phyloP scores from a whole-genome alignment of 2,329 filamentous ascomycete genomes.

The Epichloe sp. region DNA sequence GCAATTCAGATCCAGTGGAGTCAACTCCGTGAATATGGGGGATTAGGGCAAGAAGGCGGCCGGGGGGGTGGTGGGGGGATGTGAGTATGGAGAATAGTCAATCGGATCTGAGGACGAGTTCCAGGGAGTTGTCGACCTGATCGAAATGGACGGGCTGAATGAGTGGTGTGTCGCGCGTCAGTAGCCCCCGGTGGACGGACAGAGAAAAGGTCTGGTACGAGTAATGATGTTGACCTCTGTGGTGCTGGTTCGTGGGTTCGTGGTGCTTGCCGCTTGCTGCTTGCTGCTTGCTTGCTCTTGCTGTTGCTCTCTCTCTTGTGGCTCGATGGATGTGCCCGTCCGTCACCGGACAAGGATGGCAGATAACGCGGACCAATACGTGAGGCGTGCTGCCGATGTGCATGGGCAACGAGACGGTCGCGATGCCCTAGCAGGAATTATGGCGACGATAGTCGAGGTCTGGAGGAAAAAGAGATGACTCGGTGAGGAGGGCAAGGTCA shows the following conservation, averaged over 20 bases:
- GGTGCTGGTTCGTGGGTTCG: background rate
- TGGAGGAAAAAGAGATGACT: slow-evolving; percentile 25
- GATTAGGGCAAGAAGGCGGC: slow-evolving; percentile 8
- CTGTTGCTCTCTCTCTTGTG: background rate
- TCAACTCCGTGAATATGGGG: background rate
- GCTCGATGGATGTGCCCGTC: slow-evolving; percentile 1
- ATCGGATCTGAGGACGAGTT: too few relatives aligned
- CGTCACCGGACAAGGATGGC: slow-evolving; percentile 10
- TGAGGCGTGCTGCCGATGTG: slow-evolving; percentile 12
- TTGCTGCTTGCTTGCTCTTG: background rate
- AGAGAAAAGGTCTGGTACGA: background rate
- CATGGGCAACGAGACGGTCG: slow-evolving; percentile 8
- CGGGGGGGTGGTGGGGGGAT: slow-evolving; percentile 9
- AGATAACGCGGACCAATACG: slow-evolving; percentile 11
- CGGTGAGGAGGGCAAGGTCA: slow-evolving; percentile 25
- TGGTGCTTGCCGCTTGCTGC: background rate
- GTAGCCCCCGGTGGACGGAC: background rate
- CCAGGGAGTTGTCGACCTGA: too few relatives aligned
- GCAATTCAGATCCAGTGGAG: slow-evolving; percentile 8
- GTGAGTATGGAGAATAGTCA: slow-evolving; percentile 11
- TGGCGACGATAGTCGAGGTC: slow-evolving; percentile 22
- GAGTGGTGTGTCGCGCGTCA: background rate
- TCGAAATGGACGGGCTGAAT: background rate
- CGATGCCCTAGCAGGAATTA: slow-evolving; percentile 1
- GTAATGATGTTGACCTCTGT: background rate